A percentile compares a stretch with the other conserved stretches of the same genome.
phyloP scores from a whole-genome alignment of 768 basidiomycete species.

The Stropharia rugosoannulata region DNA sequence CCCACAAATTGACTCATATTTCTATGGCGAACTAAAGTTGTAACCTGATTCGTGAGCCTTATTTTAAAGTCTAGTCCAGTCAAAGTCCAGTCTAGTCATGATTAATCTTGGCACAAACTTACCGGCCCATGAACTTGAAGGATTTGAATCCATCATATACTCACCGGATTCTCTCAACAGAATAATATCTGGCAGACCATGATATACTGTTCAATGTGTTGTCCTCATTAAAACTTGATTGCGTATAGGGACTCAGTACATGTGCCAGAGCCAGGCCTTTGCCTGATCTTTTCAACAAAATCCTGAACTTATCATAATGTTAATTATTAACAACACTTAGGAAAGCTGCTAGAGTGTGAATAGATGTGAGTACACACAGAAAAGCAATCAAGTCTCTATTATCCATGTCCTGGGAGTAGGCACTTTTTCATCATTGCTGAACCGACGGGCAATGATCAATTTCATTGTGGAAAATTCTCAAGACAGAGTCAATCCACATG shows the following conservation, averaged over 20 bases:
- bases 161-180: no score
- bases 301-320: slow-evolving; percentile 31
- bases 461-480: slow-evolving; percentile 24
- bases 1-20: no score
- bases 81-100: no score
- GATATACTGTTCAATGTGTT: no score
- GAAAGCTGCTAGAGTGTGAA: slow-evolving; percentile 10
- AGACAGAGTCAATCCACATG: neutral
- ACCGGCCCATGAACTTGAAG: no score
- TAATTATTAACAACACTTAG: slow-evolving; percentile 19
- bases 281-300: slow-evolving; percentile 19
- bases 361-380: slow-evolving; percentile 36
- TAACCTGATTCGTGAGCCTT: no score
- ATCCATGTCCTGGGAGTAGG: slow-evolving; percentile 39
- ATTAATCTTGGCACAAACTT: no score
- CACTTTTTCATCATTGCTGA: slow-evolving; percentile 33
- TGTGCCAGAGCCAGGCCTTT: slow-evolving; percentile 1
- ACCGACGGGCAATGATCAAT: slow-evolving; percentile 31
- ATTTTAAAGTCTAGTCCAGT: no score
- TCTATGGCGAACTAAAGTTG: no score
- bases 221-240: no score
- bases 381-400: slow-evolving; percentile 34
- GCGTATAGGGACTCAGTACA: neutral
- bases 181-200: no score
- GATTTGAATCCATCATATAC: no score